A percentile compares a stretch with the other conserved stretches of the same genome.
Conservation (phyloP, 345 rosid genomes). For the Isatis tinctoria region DNA sequence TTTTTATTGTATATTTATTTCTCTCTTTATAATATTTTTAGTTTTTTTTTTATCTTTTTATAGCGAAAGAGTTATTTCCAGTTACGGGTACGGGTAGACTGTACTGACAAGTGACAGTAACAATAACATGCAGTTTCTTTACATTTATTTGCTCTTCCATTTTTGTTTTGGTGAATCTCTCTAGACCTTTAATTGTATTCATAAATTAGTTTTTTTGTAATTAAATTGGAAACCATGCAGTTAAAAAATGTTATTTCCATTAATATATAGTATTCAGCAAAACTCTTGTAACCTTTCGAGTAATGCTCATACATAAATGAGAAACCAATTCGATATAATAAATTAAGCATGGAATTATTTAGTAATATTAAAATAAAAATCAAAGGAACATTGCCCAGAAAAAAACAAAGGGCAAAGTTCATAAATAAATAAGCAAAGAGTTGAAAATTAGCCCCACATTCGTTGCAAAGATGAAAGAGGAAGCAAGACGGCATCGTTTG, state of each 20-base stretch:
- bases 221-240: neutral
- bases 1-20: neutral
- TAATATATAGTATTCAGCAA: neutral
- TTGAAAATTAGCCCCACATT: neutral
- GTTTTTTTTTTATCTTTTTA: neutral
- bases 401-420: constrained; percentile 29
- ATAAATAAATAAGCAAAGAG: constrained; percentile 4
- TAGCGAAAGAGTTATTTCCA: neutral
- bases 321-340: neutral
- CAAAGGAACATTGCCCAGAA: constrained; percentile 22
- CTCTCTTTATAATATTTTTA: neutral
- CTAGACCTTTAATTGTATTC: neutral
- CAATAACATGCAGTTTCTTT: neutral
- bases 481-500: neutral
- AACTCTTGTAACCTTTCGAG: neutral
- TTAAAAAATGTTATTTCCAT: constrained; percentile 2
- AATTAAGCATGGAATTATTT: neutral
- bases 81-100: neutral
- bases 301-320: constrained; percentile 19
- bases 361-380: neutral
- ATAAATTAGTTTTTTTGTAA: neutral
- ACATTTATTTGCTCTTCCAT: neutral
- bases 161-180: neutral
- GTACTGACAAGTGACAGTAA: neutral
- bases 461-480: neutral